Evolutionary conservation across 2,329 filamentous ascomycete species (phyloP).

Genomic region (Zopfia rhizophila): DNA sequence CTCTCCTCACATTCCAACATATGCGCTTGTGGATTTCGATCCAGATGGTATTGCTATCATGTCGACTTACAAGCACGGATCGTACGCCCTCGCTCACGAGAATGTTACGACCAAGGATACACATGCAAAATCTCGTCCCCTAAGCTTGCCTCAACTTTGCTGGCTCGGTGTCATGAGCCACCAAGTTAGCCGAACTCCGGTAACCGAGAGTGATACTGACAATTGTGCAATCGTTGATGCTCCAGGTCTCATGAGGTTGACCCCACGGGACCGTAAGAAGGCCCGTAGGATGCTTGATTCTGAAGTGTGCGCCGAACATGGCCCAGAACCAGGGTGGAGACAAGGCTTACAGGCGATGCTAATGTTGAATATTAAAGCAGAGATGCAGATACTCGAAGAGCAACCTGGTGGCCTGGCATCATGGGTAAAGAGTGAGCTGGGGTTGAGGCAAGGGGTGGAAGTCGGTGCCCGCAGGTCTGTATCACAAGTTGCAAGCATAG

Average conservation of each 20-base stretch:
- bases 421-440: constrained; percentile 41
- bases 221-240: constrained; percentile 25
- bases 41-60: constrained; percentile 80
- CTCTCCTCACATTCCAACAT: constrained; percentile 60
- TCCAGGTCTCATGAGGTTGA: constrained; percentile 63
- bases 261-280: constrained; percentile 66
- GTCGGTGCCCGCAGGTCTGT: no score
- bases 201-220: constrained; percentile 24
- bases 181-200: constrained; percentile 35
- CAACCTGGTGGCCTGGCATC: constrained; percentile 39
- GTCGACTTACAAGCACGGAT: constrained; percentile 77
- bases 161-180: constrained; percentile 72
- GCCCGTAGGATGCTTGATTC: constrained; percentile 65
- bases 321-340: constrained; percentile 54
- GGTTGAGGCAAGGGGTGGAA: constrained; percentile 9
- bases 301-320: constrained; percentile 46
- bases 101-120: constrained; percentile 52
- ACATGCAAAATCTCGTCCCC: constrained; percentile 12
- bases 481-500: constrained; percentile 7
- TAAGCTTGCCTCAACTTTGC: constrained; percentile 61
- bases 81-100: constrained; percentile 71
- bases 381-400: constrained; percentile 76
- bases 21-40: constrained; percentile 77
- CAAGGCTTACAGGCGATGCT: constrained; percentile 77
- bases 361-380: constrained; percentile 77